Evolutionary conservation across 2,329 filamentous ascomycete genomes (phyloP).

Genomic region (Trichoderma brevicompactum): DNA sequence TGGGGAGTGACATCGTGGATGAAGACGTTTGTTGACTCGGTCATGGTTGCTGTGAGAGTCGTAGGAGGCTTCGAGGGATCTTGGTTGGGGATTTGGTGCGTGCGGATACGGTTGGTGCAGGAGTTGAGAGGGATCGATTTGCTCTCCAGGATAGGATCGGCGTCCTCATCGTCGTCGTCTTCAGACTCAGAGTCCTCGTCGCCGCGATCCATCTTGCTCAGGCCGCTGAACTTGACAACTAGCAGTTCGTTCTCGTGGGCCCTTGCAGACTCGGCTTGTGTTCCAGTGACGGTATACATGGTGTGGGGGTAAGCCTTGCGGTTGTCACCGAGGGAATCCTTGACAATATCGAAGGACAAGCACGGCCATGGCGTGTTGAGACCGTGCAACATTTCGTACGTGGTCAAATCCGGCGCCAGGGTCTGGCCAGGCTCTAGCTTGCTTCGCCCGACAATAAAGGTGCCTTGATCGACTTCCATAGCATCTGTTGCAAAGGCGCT

Average conservation of each 20-base stretch:
- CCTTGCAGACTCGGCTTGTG: conserved; percentile 78
- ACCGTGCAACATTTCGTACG: conserved; percentile 96
- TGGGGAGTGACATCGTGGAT: conserved; percentile 95
- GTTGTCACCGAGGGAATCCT: conserved; percentile 83
- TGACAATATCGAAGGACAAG: conserved; percentile 90
- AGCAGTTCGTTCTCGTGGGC: conserved; percentile 90
- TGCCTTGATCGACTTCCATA: conserved; percentile 93
- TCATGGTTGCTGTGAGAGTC: conserved; percentile 89
- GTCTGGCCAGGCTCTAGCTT: conserved; percentile 91
- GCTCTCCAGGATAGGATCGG: conserved; percentile 92
- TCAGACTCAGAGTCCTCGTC: conserved; percentile 70
- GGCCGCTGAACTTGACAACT: conserved; percentile 93
- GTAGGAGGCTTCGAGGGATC: conserved; percentile 74
- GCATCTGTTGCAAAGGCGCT: conserved; percentile 55
- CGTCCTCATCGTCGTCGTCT: conserved; percentile 72
- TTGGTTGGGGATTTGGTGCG: conserved; percentile 75
- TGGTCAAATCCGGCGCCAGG: conserved; percentile 86
- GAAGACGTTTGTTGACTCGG: conserved; percentile 83
- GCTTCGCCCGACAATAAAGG: conserved; percentile 93
- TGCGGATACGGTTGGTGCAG: conserved; percentile 92
- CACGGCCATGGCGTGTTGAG: conserved; percentile 96
- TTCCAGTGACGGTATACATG: conserved; percentile 92
- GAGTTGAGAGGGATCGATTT: conserved; percentile 83
- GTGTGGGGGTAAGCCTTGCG: conserved; percentile 94
- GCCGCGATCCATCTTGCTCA: conserved; percentile 82